Evolutionary conservation across 495 filamentous ascomycete genomes (phyloP), one percentile per base, ranked within the genome.

Genomic region (Bathelium albidoporum): DNA sequence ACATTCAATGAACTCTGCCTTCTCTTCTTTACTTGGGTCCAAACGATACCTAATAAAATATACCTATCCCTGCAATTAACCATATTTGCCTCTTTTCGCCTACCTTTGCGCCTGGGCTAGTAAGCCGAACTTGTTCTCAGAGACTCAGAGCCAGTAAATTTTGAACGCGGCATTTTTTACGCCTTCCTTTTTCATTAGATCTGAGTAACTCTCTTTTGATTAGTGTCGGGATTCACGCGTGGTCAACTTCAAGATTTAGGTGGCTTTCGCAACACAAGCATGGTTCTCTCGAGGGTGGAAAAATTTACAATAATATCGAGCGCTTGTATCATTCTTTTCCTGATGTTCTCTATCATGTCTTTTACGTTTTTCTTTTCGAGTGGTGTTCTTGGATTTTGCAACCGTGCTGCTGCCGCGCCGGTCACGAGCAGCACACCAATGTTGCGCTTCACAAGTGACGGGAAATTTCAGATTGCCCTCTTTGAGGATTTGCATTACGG

Each of bases 401-500:
- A 55, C 24, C 24, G 5, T 20, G 4, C 49, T 11, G 24, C 16
- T 10, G 49, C 49, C 5, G 9, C 20, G 9, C 24, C 20, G 9
- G 16, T 26, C 24, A 55, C 49, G 49, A 29, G 10, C 10, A 16
- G 16, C 9, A 28, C 49, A 7, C 5, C 12, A 29, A 9, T 24
- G 16, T 29, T 64, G 62, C 52, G 43, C 12, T 64, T 64, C 36
- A 59, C 62, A 26, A 32, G 29, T 7, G 32, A 70, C 44, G 62
- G 66, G 26, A 64, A 59, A 24, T 70, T 70, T 59, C 58, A 67
- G 68, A 74, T 89, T 29, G 73, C 81, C 20, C 76, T 89, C 31
- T 88, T 90, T 65, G 75, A 82, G 26, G 87, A 89, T 67, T 68
- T 89, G 22, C 86, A 89, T 72, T 89, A 85, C 65, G 87, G 83